Percentiles rank a stretch among this genome's conserved stretches.
Evolutionary conservation across 2,329 filamentous ascomycete genomes (phyloP).

Genomic region (Fusarium hainanense): DNA sequence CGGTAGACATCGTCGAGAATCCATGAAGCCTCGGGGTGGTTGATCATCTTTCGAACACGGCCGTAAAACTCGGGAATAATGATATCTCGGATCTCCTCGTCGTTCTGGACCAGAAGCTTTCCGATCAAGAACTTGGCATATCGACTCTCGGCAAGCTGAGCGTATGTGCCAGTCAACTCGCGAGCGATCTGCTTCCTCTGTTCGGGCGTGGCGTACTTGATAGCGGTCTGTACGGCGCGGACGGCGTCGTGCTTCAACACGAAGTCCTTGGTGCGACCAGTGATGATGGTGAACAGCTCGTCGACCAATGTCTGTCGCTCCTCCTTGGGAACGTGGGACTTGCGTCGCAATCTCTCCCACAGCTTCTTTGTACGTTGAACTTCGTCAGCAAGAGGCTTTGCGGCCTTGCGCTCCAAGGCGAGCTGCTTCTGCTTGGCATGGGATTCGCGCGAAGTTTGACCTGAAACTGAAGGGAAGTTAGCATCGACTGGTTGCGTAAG

Average conservation of each 20-base stretch:
- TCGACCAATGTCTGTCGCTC: conserved; percentile 88
- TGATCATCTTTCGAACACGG: conserved; percentile 90
- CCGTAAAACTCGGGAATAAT: conserved; percentile 97
- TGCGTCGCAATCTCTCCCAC: conserved; percentile 92
- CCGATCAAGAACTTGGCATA: conserved; percentile 98
- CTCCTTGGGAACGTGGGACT: conserved; percentile 91
- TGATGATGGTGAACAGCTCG: conserved; percentile 92
- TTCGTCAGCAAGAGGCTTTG: conserved; percentile 92
- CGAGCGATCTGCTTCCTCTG: conserved; percentile 87
- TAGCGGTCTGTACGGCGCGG: conserved; percentile 93
- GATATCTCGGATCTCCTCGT: conserved; percentile 85
- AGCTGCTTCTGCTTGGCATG: conserved; percentile 94
- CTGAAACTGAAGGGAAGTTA: conserved; percentile 50
- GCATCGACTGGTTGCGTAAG: neutral
- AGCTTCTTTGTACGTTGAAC: conserved; percentile 93
- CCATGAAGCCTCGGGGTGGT: conserved; percentile 96
- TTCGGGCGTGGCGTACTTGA: conserved; percentile 91
- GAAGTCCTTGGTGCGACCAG: conserved; percentile 91
- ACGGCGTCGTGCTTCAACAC: conserved; percentile 99
- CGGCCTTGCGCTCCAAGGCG: conserved; percentile 86
- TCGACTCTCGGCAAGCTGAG: conserved; percentile 87
- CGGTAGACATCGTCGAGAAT: conserved; percentile 98
- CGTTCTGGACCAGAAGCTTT: conserved; percentile 93
- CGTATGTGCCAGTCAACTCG: conserved; percentile 87
- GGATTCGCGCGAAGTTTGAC: conserved; percentile 80